These are phyloP conservation scores for Rhizopogon roseolus DNA, from an alignment of 768 basidiomycete species.

Conservation along the genomic window DNA sequence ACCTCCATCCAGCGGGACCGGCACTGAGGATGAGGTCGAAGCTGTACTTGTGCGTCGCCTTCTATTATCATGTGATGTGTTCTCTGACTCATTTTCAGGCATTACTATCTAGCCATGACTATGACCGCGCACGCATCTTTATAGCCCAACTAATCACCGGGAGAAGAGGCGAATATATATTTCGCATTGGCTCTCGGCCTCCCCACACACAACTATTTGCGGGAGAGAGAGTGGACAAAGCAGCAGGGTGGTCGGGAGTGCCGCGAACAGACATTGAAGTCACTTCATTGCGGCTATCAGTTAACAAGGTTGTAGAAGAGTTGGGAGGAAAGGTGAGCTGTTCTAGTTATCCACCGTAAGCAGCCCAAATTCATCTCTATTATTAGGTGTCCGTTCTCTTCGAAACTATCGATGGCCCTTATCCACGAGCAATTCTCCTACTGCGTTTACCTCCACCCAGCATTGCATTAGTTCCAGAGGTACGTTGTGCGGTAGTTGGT, in stretches of 20 bases:
- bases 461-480: slow-evolving; percentile 81
- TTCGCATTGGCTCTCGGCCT: slow-evolving; percentile 69
- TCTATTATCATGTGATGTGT: neutral
- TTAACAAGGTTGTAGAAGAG: slow-evolving; percentile 59
- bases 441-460: slow-evolving; percentile 73
- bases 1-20: slow-evolving; percentile 32
- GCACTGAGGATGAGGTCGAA: slow-evolving; percentile 3
- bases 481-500: slow-evolving; percentile 92
- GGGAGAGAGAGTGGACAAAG: slow-evolving; percentile 41
- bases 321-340: slow-evolving; percentile 71
- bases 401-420: slow-evolving; percentile 32
- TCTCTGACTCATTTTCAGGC: slow-evolving; percentile 26
- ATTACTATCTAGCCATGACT: slow-evolving; percentile 36
- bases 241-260: slow-evolving; percentile 52
- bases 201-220: slow-evolving; percentile 51
- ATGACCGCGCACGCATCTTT: slow-evolving; percentile 56
- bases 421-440: slow-evolving; percentile 56
- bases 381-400: slow-evolving; percentile 59
- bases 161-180: slow-evolving; percentile 66
- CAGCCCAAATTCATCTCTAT: neutral
- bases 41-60: neutral
- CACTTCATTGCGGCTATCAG: slow-evolving; percentile 35
- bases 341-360: neutral
- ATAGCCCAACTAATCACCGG: slow-evolving; percentile 65
- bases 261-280: slow-evolving; percentile 49